Base-by-base conservation (phyloP, 306 rosid species). In the Fragaria nilgerrensis region DNA sequence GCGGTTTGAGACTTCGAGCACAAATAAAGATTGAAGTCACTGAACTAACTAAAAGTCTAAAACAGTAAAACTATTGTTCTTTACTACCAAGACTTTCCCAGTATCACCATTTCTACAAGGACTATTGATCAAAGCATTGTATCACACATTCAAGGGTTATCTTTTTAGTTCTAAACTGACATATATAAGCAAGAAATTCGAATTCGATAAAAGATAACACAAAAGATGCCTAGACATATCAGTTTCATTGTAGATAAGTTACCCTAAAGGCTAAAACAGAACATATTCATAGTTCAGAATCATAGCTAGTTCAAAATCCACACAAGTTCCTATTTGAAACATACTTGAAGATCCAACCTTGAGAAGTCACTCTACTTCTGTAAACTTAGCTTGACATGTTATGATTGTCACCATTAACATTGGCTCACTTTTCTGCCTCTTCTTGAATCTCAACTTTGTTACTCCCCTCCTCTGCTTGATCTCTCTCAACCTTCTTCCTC, bases 401-500 rank as follows among this genome's bases (percentile, higher is more conserved):
- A 2, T 9, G 2, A 9, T n/a, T 10, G 14, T 56, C 63, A 56
- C 63, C 63, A 56, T 61, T 6, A 4, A 27, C 67, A 29, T 16
- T 64, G 69, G n/a, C 22, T 64, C 69, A 2, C 22, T 17, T 19
- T 64, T 32, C 39, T 49, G 65, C 76, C 17, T 70, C 27, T 11
- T 49, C 75, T 23, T 49, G 66, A 14, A 1, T 47, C 29, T 48
- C 68, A 25, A 10, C 34, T 22, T 11, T 22, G 14, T 25, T 59
- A 12, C 32, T 59, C 65, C 7, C 65, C 34, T 59, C 65, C 36
- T 11, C 20, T 63, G 22, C 68, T 63, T 63, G 61, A 43, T 17
- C 36, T 41, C 11, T n/a, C 41, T 80, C 71, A 12, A 13, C 64
- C 45, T 58, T 68, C 70, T 52, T 75, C 2, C 72, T 37, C 32